Evolutionary conservation across 1,284 basidiomycete genomes (phyloP).

Genomic region (Inonotus hispidus): DNA sequence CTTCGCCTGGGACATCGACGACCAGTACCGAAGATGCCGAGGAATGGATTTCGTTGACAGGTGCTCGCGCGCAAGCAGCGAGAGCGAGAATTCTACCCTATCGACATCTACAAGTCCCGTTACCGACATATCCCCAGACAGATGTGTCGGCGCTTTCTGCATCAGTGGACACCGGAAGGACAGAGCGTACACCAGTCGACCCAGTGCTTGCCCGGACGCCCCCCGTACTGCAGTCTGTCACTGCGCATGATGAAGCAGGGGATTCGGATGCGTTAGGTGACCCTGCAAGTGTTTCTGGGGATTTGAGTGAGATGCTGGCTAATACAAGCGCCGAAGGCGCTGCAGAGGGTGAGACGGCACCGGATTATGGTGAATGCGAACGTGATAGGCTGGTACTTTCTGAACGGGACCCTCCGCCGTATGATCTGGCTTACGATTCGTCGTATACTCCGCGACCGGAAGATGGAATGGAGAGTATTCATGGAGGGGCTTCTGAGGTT

Average conservation of each 20-base stretch:
- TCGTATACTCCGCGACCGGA: neutral
- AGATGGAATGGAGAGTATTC: neutral
- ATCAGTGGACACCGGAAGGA: neutral
- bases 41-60: constrained; percentile 2
- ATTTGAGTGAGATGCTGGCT: neutral
- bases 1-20: neutral
- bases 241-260: neutral
- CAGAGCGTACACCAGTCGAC: neutral
- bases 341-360: neutral
- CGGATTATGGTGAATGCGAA: neutral
- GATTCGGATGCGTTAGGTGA: neutral
- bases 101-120: neutral
- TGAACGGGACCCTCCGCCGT: neutral
- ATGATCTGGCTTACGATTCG: neutral
- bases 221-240: neutral
- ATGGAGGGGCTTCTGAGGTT: too few relatives aligned
- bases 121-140: neutral
- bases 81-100: neutral
- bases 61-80: neutral
- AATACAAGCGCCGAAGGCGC: neutral
- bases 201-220: neutral
- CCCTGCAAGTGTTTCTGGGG: neutral
- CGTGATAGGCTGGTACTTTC: neutral
- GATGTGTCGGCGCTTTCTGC: neutral
- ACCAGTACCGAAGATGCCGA: neutral